A percentile compares a stretch with the other conserved stretches of the same genome.
These are phyloP conservation scores for Heterobasidion irregulare DNA, from an alignment of 1,284 basidiomycete genomes.

Conservation along the genomic window DNA sequence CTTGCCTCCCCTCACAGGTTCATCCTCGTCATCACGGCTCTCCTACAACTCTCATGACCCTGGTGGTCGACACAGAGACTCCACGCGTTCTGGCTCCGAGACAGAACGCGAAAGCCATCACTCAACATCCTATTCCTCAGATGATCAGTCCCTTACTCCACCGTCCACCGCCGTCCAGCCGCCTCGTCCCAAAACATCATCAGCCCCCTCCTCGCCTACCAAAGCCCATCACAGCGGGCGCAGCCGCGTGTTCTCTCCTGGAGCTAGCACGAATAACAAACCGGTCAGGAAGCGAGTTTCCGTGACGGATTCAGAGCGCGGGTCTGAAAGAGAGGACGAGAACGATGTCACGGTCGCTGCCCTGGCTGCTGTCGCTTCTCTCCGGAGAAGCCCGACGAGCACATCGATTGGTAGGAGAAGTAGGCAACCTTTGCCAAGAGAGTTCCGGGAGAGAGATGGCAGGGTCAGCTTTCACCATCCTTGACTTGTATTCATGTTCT, in stretches of 20 bases:
- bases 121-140: slow-evolving; percentile 27
- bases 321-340: slow-evolving; percentile 17
- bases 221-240: slow-evolving; percentile 23
- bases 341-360: slow-evolving; percentile 44
- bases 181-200: slow-evolving; percentile 35
- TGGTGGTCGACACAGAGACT: slow-evolving; percentile 13
- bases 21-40: slow-evolving; percentile 14
- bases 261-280: slow-evolving; percentile 22
- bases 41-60: slow-evolving; percentile 13
- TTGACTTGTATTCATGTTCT: background rate
- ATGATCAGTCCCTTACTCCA: slow-evolving; percentile 32
- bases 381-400: slow-evolving; percentile 36
- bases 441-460: slow-evolving; percentile 46
- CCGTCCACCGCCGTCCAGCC: slow-evolving; percentile 24
- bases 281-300: slow-evolving; percentile 36
- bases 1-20: slow-evolving; percentile 23
- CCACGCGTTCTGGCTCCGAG: slow-evolving; percentile 60
- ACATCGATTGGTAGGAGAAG: slow-evolving; percentile 28
- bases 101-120: slow-evolving; percentile 59
- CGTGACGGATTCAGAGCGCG: slow-evolving; percentile 19
- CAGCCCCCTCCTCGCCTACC: slow-evolving; percentile 47
- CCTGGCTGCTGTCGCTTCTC: slow-evolving; percentile 51
- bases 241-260: slow-evolving; percentile 24
- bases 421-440: slow-evolving; percentile 51
- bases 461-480: slow-evolving; percentile 25